A percentile compares a stretch with the other conserved stretches of the same genome.
phyloP scores from a whole-genome alignment of 208 protist genomes.

The Trypanosoma brucei region DNA sequence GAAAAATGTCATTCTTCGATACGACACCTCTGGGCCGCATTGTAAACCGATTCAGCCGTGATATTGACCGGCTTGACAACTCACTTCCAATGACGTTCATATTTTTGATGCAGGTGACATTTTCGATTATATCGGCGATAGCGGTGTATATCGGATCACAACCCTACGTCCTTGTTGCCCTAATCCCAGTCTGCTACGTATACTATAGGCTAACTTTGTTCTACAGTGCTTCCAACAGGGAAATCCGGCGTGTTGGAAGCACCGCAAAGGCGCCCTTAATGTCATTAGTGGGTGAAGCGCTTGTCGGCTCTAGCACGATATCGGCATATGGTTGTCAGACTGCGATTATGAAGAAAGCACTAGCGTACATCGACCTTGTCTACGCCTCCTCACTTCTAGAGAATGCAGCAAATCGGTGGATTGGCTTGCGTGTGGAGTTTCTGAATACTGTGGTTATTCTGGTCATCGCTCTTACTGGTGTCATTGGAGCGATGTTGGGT shows the following conservation, averaged over 20 bases:
- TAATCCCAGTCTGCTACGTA: constrained; percentile 59
- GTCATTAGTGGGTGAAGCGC: constrained; percentile 77
- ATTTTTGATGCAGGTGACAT: constrained; percentile 49
- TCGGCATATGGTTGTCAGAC: constrained; percentile 35
- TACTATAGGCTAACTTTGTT: constrained; percentile 62
- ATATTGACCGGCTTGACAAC: constrained; percentile 43
- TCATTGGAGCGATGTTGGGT: constrained; percentile 31
- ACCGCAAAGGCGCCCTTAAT: constrained; percentile 83
- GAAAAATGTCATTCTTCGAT: constrained; percentile 86
- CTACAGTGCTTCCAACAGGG: constrained; percentile 61
- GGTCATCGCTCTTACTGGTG: constrained; percentile 36
- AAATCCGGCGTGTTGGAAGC: constrained; percentile 81
- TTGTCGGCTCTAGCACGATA: constrained; percentile 85
- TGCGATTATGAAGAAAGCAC: constrained; percentile 44
- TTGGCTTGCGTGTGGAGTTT: constrained; percentile 80
- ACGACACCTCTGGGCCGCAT: constrained; percentile 77
- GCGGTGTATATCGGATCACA: constrained; percentile 30
- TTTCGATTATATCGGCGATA: constrained; percentile 50
- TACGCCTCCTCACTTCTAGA: constrained; percentile 33
- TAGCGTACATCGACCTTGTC: constrained; percentile 59
- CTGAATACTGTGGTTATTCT: constrained; percentile 64
- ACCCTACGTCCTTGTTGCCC: constrained; percentile 31
- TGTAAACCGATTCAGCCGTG: constrained; percentile 57
- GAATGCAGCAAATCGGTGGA: constrained; percentile 71
- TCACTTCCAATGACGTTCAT: constrained; percentile 41